phyloP scores from a whole-genome alignment of 2,329 filamentous ascomycete species.

The Coniochaeta ligniaria region DNA sequence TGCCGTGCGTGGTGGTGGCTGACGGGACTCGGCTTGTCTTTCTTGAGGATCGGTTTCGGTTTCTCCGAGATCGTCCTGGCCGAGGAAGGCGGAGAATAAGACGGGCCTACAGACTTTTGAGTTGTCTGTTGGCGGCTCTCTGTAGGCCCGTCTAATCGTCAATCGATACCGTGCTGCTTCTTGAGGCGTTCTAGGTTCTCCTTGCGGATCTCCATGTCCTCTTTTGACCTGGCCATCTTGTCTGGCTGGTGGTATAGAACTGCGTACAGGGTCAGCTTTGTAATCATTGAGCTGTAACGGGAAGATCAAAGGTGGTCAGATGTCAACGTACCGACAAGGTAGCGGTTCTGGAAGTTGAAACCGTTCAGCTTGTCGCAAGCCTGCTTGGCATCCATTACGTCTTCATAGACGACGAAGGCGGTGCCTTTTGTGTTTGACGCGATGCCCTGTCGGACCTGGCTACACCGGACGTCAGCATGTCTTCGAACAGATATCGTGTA shows the following conservation, averaged over 20 bases:
- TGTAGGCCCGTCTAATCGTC: slow-evolving; percentile 70
- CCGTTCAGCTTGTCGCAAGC: slow-evolving; percentile 99
- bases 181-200: slow-evolving; percentile 98
- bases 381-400: slow-evolving; percentile 97
- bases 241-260: slow-evolving; percentile 60
- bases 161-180: slow-evolving; percentile 97
- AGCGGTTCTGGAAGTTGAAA: slow-evolving; percentile 99
- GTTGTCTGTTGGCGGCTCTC: slow-evolving; percentile 37
- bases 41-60: slow-evolving; percentile 32
- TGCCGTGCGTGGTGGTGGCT: slow-evolving; percentile 23
- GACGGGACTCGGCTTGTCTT: slow-evolving; percentile 30
- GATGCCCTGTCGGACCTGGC: slow-evolving; percentile 97
- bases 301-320: too few relatives aligned
- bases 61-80: slow-evolving; percentile 25
- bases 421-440: slow-evolving; percentile 97
- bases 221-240: slow-evolving; percentile 74
- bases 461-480: slow-evolving; percentile 29
- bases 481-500: not conserved
- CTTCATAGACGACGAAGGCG: slow-evolving; percentile 98
- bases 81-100: slow-evolving; percentile 37
- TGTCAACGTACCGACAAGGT: slow-evolving; percentile 77
- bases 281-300: not conserved
- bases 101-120: slow-evolving; percentile 55
- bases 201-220: slow-evolving; percentile 87
- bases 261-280: slow-evolving; percentile 17